Evolutionary conservation across 257 asterid species (phyloP), one percentile per base, ranked within the genome.

Genomic region (Striga asiatica): DNA sequence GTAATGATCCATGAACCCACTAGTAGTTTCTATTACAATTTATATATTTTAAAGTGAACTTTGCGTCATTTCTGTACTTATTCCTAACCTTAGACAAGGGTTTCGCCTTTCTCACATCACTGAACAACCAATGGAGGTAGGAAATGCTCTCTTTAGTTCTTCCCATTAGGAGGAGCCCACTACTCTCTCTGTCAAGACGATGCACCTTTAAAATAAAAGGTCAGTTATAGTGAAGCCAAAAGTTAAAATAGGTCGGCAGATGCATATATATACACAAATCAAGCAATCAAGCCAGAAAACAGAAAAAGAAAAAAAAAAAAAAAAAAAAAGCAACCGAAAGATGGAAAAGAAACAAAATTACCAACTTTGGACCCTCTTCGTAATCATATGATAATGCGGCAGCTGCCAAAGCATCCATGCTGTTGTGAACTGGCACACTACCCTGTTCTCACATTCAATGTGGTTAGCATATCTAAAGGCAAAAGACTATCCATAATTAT

Each of bases 391-490:
- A 80, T 53, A 91, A 78, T 46, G 98, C 83, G 25, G 93, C 94
- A 56, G 97, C 95, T 56, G 97, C 97, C 85, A 91, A 82, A 54
- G 94, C 94, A 64, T 91, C 98, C 95, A 91, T 82, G 84, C 97
- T 82, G 77, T 91, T 91, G 67, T 87, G 94, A 85, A 91, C 79
- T 3, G 95, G 65, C 62, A 84, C 66, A 50, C 64, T 68, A 31
- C 98, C 95, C 98, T 91, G 55, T 61, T 66, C 62, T 28, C 22
- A 54, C 59, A 41, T 43, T 50, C 23, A 4, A 50, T 12, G 14
- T 45, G n/a, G 41, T 70, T 61, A 69, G 63, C 55, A 53, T 54
- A 58, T 54, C 41, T 45, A 60, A 48, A 11, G 23, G 13, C 28
- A 11, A 52, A 38, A 6, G 31, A 27, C 34, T 31, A 58, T 52